Evolutionary conservation across 805 yeast genomes (phyloP).

Genomic region (Myxozyma lipomycoides): DNA sequence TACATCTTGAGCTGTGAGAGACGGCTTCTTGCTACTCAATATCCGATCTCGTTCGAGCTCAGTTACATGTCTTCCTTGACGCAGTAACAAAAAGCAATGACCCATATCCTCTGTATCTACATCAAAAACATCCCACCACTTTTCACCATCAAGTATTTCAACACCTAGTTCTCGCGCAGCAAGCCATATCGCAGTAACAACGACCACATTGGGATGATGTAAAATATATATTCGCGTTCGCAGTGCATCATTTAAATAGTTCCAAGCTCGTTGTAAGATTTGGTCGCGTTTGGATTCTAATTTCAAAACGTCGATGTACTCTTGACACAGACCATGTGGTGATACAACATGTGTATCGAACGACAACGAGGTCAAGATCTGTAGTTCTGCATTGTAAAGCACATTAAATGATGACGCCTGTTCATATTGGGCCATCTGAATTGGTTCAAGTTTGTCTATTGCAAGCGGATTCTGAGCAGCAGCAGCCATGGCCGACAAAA

Average conservation of each 20-base stretch:
- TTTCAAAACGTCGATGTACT: slow-evolving; percentile 9
- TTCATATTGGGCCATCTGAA: background rate
- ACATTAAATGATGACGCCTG: background rate
- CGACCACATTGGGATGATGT: slow-evolving; percentile 28
- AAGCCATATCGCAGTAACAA: slow-evolving; percentile 25
- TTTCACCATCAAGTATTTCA: slow-evolving; percentile 29
- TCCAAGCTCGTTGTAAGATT: slow-evolving; percentile 23
- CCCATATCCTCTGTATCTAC: slow-evolving; percentile 28
- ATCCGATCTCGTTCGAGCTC: slow-evolving; percentile 11
- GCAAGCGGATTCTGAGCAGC: slow-evolving; percentile 18
- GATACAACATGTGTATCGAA: slow-evolving; percentile 24
- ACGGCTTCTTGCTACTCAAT: slow-evolving; percentile 1
- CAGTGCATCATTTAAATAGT: slow-evolving; percentile 21
- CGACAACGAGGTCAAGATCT: slow-evolving; percentile 17
- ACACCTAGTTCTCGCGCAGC: slow-evolving; percentile 22
- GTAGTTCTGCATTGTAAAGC: slow-evolving; percentile 16
- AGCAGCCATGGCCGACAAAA: slow-evolving; percentile 13
- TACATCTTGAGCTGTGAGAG: slow-evolving; percentile 7
- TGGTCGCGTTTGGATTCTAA: background rate
- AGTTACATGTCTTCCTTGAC: slow-evolving; percentile 29
- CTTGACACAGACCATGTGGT: slow-evolving; percentile 17
- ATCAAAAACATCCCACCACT: slow-evolving; percentile 28
- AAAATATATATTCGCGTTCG: slow-evolving; percentile 12
- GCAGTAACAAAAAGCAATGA: slow-evolving; percentile 30
- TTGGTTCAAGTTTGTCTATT: slow-evolving; percentile 1